Base-by-base conservation (phyloP, 148 eudicot species). In the Rhododendron williamsianum region DNA sequence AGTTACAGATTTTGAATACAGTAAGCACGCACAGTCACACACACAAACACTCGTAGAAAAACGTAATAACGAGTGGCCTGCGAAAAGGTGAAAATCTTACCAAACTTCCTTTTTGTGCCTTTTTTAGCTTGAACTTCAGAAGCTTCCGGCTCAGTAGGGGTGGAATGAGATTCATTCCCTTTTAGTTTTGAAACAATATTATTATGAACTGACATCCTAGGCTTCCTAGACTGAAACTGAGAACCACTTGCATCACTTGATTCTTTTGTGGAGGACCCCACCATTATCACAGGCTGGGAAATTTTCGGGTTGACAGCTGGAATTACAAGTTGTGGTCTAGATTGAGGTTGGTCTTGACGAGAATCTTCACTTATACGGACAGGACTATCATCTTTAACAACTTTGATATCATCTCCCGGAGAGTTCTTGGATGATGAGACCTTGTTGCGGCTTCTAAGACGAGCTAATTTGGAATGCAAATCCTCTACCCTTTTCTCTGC, bases 51-150 rank as follows among this genome's bases (percentile, higher is more conserved):
- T 9, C 23, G 0, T 74, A 58, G 18, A 58, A 84, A 84, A 89
- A 67, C 85, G 10, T 56, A 82, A 41, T 74, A 76, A 81, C 67
- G 49, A 58, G 65, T 85, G 45, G 3, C 81, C 45, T 78, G 60
- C 9, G 33, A 67, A 54, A 72, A 80, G 81, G 63, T 35, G 84
- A 65, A 33, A 81, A 76, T 79, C 76, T 82, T 94, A 96, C 98
- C 98, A 83, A 85, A 90, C 88, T 96, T 96, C 91, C 96, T 91
- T 89, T 96, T 96, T 85, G 88, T 81, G 51, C 92, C 91, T 81
- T 88, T 91, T 81, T 88, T 91, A 51, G 80, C 63, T 89, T 91
- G 92, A 81, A 81, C 86, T 72, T 91, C 92, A 25, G 46, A 82
- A 51, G 83, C 87, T 88, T 89, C 92, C 86, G 63, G 48, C 85